These are phyloP conservation scores for Dictyostelium capitatum DNA, from an alignment of 78 protist species.

Conservation along the genomic window DNA sequence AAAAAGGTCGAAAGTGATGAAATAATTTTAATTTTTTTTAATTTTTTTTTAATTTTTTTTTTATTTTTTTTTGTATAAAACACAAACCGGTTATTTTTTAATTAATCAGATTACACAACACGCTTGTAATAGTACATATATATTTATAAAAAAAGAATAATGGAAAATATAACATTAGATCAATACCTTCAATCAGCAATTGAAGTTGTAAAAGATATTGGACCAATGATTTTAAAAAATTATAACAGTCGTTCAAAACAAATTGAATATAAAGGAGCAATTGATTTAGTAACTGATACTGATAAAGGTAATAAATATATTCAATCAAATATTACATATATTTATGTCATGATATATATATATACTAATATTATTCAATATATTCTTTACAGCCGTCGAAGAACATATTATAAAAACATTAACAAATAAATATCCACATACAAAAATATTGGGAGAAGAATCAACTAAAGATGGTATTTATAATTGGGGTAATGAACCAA, in stretches of 20 bases:
- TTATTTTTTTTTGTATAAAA: no score
- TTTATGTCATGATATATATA: neutral
- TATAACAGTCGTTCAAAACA: conserved; percentile 55
- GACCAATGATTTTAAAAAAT: conserved; percentile 48
- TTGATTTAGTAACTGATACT: conserved; percentile 85
- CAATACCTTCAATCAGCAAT: conserved; percentile 63
- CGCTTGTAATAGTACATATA: no score
- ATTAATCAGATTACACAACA: no score
- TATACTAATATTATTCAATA: neutral
- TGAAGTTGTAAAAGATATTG: conserved; percentile 54
- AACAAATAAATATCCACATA: conserved; percentile 65
- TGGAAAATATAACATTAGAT: conserved; percentile 3
- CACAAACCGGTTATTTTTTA: no score
- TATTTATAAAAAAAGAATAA: neutral
- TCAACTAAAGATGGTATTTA: conserved; percentile 70
- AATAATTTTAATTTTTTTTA: no score
- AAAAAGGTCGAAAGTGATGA: no score
- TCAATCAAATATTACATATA: neutral
- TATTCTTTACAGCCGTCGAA: conserved; percentile 30
- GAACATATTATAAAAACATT: conserved; percentile 60
- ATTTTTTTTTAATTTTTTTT: no score
- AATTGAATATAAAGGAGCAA: conserved; percentile 76
- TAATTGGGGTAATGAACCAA: conserved; percentile 82
- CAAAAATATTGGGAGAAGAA: conserved; percentile 77
- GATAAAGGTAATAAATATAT: conserved; percentile 47